Evolutionary conservation across 2,329 filamentous ascomycete species (phyloP).

Genomic region (Drechslerella stenobrocha): DNA sequence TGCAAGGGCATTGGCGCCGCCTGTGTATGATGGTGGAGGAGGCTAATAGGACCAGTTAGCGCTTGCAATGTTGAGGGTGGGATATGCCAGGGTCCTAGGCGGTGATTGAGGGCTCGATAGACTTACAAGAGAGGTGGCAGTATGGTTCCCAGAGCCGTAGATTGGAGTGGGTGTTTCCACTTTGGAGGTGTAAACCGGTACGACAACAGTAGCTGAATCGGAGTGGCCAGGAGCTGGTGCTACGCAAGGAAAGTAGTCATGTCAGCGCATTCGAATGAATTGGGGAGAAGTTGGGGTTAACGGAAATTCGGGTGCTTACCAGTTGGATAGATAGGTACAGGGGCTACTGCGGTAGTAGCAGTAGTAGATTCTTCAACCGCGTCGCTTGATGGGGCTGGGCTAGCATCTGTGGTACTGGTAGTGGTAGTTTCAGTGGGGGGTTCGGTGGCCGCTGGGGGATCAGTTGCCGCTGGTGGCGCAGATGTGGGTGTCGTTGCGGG

Average conservation of each 20-base stretch:
- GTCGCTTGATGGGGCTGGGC: too few relatives aligned
- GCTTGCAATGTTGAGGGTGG: background rate
- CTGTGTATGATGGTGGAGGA: slow-evolving; percentile 40
- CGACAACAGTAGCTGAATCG: slow-evolving; percentile 4
- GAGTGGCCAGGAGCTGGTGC: slow-evolving; percentile 3
- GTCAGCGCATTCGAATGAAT: background rate
- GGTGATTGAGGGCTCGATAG: background rate
- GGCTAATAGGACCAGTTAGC: slow-evolving; percentile 2
- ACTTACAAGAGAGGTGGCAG: slow-evolving; percentile 29
- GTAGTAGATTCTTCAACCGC: slow-evolving; percentile 11
- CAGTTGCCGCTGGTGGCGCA: too few relatives aligned
- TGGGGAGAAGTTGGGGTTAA: too few relatives aligned
- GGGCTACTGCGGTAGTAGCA: background rate
- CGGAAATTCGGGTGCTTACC: too few relatives aligned
- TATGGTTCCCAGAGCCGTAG: slow-evolving; percentile 13
- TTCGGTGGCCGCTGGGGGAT: too few relatives aligned
- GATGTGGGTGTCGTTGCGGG: too few relatives aligned
- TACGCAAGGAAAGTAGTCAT: background rate
- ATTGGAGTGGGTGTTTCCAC: slow-evolving; percentile 14
- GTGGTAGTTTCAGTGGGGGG: too few relatives aligned
- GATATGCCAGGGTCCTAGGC: too few relatives aligned
- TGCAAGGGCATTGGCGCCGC: slow-evolving; percentile 29
- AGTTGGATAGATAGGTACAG: background rate
- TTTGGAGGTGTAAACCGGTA: slow-evolving; percentile 3
- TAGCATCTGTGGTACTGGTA: too few relatives aligned